Conservation (phyloP, 352 stramenopile species). For the Globisporangium uncinulatum region DNA sequence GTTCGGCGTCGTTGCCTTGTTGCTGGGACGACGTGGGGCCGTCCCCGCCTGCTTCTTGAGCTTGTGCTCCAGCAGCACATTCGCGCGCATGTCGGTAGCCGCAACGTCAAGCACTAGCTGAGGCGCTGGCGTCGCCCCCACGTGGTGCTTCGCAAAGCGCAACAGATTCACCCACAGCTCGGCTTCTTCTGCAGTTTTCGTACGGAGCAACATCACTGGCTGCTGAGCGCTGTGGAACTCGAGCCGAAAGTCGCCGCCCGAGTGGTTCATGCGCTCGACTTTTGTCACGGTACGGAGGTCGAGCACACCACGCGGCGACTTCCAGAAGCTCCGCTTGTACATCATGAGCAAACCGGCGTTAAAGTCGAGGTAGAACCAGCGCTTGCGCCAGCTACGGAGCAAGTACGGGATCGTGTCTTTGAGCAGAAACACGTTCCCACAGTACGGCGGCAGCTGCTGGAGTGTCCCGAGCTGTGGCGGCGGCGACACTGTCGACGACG, state of each 20-base stretch:
- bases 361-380: constrained; percentile 82
- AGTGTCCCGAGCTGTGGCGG: constrained; percentile 19
- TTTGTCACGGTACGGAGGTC: constrained; percentile 55
- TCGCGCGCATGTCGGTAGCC: constrained; percentile 14
- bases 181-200: constrained; percentile 46
- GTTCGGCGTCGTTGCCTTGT: constrained; percentile 40
- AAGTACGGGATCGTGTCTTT: constrained; percentile 75
- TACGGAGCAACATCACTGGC: constrained; percentile 54
- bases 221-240: constrained; percentile 43
- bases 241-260: constrained; percentile 61
- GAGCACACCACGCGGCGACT: constrained; percentile 60
- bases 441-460: constrained; percentile 66
- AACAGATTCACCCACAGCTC: constrained; percentile 76
- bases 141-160: constrained; percentile 52
- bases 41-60: constrained; percentile 25
- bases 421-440: constrained; percentile 66
- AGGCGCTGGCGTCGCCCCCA: constrained; percentile 14
- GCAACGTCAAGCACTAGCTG: constrained; percentile 18
- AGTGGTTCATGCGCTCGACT: constrained; percentile 67
- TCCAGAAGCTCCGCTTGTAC: constrained; percentile 86
- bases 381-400: constrained; percentile 75
- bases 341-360: constrained; percentile 60
- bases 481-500: constrained; percentile 20
- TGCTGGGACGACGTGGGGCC: background rate
- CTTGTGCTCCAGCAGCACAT: constrained; percentile 26